These are phyloP conservation scores for Elasticomyces elasticus DNA, from an alignment of 495 filamentous ascomycete species.

Conservation along the genomic window DNA sequence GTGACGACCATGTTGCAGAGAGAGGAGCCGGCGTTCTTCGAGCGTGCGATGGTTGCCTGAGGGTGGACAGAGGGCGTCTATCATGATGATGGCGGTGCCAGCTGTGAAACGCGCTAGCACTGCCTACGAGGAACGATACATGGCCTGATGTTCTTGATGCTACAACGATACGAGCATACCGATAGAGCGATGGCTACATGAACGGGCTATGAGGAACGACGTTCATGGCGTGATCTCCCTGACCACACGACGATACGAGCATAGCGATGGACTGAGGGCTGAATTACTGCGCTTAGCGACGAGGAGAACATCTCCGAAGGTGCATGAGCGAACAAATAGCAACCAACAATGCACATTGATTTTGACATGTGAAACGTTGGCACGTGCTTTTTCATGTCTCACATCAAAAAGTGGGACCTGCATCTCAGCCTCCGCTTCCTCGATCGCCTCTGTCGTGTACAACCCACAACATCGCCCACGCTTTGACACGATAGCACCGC, in stretches of 20 bases:
- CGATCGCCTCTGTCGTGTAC: no score
- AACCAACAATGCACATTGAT: no score
- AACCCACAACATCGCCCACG: no score
- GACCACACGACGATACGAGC: slow-evolving; percentile 1
- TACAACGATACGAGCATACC: slow-evolving; percentile 2
- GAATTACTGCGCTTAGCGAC: not conserved
- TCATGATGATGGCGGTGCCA: not conserved
- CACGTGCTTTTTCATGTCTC: no score
- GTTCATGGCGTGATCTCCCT: not conserved
- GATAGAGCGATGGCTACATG: not conserved
- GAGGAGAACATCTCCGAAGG: no score
- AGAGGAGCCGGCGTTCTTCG: slow-evolving; percentile 48
- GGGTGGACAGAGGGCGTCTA: not conserved
- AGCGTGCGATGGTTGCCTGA: slow-evolving; percentile 10
- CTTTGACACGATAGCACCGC: not conserved
- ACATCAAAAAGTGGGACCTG: no score
- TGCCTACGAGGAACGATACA: no score
- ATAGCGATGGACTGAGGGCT: not conserved
- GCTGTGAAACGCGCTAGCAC: no score
- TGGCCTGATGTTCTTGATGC: not conserved
- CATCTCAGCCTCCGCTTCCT: no score
- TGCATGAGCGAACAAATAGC: no score
- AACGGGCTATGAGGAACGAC: no score
- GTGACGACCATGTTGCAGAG: slow-evolving; percentile 65
- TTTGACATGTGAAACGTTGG: no score